Evolutionary conservation across 208 protist genomes (phyloP), one percentile per base, ranked within the genome.

Genomic region (Trypanosoma boissoni): DNA sequence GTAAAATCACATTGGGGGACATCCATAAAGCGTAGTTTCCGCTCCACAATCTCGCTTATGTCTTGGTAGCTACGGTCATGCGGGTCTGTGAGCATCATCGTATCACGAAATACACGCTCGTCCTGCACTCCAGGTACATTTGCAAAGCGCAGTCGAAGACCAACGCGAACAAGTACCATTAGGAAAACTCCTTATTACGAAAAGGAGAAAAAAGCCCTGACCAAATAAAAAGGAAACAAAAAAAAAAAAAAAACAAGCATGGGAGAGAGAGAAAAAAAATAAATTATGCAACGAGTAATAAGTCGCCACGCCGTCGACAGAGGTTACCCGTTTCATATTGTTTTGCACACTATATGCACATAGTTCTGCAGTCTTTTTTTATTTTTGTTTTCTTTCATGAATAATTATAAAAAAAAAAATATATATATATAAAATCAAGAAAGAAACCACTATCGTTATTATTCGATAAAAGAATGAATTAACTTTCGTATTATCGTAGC

Each of bases 21-120:
- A 37, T 88, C 80, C 80, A 94, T 94, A 56, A 94, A 94, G 9
- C 43, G 60, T 3, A 94, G 67, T 53, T 93, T 93, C 10, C 64
- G 68, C 48, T 91, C 78, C 10, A 93, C 71, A 34, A 94, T 51
- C 23, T 70, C 72, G 8, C 68, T 73, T 21, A 94, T 72, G 29
- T 80, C 78, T 23, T 94, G 68, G 37, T 78, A 82, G 43, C 61
- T 59, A 23, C 71, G 36, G 18, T 83, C 78, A 12, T 94, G 72
- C 6, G 74, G 72, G 32, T 88, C 80, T 16, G 27, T 31, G 4
- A 80, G 60, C 2, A 66, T 43, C 18, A 87, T 69, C 5, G 64
- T 70, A 39, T 86, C 81, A 32, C 81, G 76, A 62, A 94, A 94
- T 7, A 91, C 78, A 56, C 86, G 82, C 42, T 85, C 78, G 27